Conservation (phyloP, 2,329 filamentous ascomycete genomes). For the Sphaerulina musiva region DNA sequence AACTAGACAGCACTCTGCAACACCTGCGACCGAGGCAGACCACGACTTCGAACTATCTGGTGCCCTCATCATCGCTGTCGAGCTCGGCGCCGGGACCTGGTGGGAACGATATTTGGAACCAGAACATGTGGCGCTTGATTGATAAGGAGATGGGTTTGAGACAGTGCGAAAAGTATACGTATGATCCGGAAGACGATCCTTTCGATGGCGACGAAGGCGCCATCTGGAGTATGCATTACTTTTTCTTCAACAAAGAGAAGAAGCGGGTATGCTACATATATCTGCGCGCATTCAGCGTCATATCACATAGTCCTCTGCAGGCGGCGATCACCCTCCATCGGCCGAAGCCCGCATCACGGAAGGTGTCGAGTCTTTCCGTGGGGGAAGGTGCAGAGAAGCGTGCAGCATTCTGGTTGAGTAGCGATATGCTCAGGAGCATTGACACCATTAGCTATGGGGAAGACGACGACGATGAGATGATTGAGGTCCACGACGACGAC, state of each 20-base stretch:
- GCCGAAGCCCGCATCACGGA: slow-evolving; percentile 29
- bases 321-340: slow-evolving; percentile 41
- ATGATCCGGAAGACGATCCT: slow-evolving; percentile 80
- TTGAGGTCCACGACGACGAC: slow-evolving; percentile 3
- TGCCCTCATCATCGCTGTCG: slow-evolving; percentile 23
- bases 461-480: slow-evolving; percentile 32
- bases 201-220: slow-evolving; percentile 88
- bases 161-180: slow-evolving; percentile 84
- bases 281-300: slow-evolving; percentile 76
- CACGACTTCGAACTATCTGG: slow-evolving; percentile 22
- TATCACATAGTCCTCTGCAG: slow-evolving; percentile 53
- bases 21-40: slow-evolving; percentile 62
- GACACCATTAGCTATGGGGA: slow-evolving; percentile 27
- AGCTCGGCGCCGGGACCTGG: slow-evolving; percentile 25
- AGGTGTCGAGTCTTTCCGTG: slow-evolving; percentile 33
- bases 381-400: slow-evolving; percentile 65
- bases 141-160: slow-evolving; percentile 91
- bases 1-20: slow-evolving; percentile 77
- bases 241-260: slow-evolving; percentile 89
- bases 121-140: slow-evolving; percentile 83
- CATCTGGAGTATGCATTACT: slow-evolving; percentile 93
- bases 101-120: slow-evolving; percentile 59
- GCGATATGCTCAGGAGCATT: slow-evolving; percentile 41
- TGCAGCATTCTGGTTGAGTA: slow-evolving; percentile 81
- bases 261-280: slow-evolving; percentile 95